phyloP scores from a whole-genome alignment of 2,329 filamentous ascomycete genomes.

The Alternaria triticina region DNA sequence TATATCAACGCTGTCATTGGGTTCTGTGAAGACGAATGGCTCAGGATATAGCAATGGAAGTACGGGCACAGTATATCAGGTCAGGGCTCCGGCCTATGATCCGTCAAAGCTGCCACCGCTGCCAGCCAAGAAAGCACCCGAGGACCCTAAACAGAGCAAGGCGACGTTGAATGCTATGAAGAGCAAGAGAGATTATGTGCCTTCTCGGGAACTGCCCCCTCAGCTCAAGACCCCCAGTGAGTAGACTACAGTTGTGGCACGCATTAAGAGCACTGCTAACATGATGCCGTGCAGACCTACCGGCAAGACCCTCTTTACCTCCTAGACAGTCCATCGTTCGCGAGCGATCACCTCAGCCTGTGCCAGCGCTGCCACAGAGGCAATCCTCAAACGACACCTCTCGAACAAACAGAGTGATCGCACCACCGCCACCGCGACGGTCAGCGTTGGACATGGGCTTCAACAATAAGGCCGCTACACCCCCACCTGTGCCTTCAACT shows the following conservation, averaged over 20 bases:
- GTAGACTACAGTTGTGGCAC: not conserved
- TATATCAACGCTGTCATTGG: slow-evolving; percentile 57
- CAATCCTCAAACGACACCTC: slow-evolving; percentile 13
- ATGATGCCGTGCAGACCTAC: slow-evolving; percentile 14
- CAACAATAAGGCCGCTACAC: slow-evolving; percentile 52
- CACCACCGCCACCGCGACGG: slow-evolving; percentile 47
- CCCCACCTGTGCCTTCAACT: slow-evolving; percentile 38
- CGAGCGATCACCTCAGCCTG: slow-evolving; percentile 17
- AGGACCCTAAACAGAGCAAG: slow-evolving; percentile 49
- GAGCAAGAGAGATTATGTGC: slow-evolving; percentile 38
- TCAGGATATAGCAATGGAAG: slow-evolving; percentile 43
- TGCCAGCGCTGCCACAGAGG: slow-evolving; percentile 24
- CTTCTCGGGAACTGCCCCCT: slow-evolving; percentile 34
- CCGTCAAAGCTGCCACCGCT: slow-evolving; percentile 61
- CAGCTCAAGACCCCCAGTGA: slow-evolving; percentile 35
- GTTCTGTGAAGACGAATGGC: slow-evolving; percentile 53
- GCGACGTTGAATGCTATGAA: slow-evolving; percentile 47
- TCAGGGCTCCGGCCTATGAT: slow-evolving; percentile 64
- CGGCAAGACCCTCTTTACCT: slow-evolving; percentile 28
- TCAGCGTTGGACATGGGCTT: slow-evolving; percentile 57
- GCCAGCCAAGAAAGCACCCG: slow-evolving; percentile 57
- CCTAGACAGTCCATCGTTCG: slow-evolving; percentile 19
- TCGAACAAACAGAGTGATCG: slow-evolving; percentile 17
- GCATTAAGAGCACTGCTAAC: not conserved
- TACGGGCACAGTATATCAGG: slow-evolving; percentile 42